Conservation (phyloP, 1,284 basidiomycete genomes). For the Tetrapyrgos nigripes region DNA sequence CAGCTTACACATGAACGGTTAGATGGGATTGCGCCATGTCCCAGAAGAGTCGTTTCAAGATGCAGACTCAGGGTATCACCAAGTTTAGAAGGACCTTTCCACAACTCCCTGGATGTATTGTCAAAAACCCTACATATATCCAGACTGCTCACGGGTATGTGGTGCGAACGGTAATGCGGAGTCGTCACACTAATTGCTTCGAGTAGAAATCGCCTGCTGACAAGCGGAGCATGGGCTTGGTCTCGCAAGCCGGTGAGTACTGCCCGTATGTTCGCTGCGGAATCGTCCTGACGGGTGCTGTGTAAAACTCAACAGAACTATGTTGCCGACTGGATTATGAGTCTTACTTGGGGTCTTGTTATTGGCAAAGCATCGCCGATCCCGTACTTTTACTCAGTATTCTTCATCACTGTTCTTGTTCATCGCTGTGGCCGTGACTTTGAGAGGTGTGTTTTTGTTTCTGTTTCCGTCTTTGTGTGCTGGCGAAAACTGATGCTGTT, state of each 20-base stretch:
- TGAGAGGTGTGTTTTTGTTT: conserved; percentile 65
- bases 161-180: background rate
- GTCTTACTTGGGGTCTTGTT: conserved; percentile 89
- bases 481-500: conserved; percentile 14
- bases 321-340: conserved; percentile 89
- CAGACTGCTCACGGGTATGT: conserved; percentile 91
- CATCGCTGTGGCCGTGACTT: conserved; percentile 93
- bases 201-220: conserved; percentile 80
- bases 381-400: conserved; percentile 94
- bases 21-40: conserved; percentile 96
- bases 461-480: conserved; percentile 1
- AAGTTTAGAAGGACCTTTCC: conserved; percentile 93
- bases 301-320: conserved; percentile 66
- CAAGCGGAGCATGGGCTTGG: conserved; percentile 90
- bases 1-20: conserved; percentile 21
- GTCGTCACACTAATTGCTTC: background rate
- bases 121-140: conserved; percentile 90
- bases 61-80: conserved; percentile 92
- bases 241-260: conserved; percentile 83
- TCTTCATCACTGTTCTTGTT: conserved; percentile 90
- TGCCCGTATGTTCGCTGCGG: background rate
- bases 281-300: too few species aligned
- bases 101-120: conserved; percentile 86
- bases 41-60: conserved; percentile 98
- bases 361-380: conserved; percentile 87